Conservation (phyloP, 2,329 filamentous ascomycete species). For the Talaromyces islandicus region DNA sequence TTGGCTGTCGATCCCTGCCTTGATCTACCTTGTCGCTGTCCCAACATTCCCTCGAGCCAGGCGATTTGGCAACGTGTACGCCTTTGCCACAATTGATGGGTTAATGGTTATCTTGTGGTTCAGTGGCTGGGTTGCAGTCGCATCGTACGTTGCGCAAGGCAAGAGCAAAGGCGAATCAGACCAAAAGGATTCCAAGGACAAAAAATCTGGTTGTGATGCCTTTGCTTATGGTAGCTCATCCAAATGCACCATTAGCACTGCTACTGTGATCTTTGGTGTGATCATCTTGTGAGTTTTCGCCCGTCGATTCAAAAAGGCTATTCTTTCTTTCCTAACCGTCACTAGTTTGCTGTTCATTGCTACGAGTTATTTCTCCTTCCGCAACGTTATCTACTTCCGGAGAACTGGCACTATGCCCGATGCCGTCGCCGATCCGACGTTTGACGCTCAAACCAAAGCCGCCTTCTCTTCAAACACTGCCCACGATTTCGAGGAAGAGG, state of each 20-base stretch:
- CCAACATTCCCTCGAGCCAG: slow-evolving; percentile 56
- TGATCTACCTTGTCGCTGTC: slow-evolving; percentile 56
- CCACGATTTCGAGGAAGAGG: slow-evolving; percentile 41
- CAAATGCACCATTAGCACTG: slow-evolving; percentile 54
- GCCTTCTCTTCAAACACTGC: slow-evolving; percentile 43
- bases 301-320: not conserved
- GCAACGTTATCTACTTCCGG: slow-evolving; percentile 52
- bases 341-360: slow-evolving; percentile 48
- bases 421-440: slow-evolving; percentile 38
- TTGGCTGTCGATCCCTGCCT: slow-evolving; percentile 52
- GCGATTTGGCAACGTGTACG: slow-evolving; percentile 55
- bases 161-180: slow-evolving; percentile 44
- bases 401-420: slow-evolving; percentile 51
- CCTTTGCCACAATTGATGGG: slow-evolving; percentile 51
- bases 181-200: slow-evolving; percentile 28
- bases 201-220: slow-evolving; percentile 46
- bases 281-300: slow-evolving; percentile 47
- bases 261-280: slow-evolving; percentile 51
- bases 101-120: slow-evolving; percentile 55
- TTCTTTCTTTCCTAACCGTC: not conserved
- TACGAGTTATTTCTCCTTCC: slow-evolving; percentile 49
- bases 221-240: slow-evolving; percentile 50
- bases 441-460: slow-evolving; percentile 44
- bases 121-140: slow-evolving; percentile 51
- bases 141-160: slow-evolving; percentile 51